These are phyloP conservation scores for Metarhizium guizhouense DNA, from an alignment of 2,329 filamentous ascomycete genomes.

Conservation along the genomic window DNA sequence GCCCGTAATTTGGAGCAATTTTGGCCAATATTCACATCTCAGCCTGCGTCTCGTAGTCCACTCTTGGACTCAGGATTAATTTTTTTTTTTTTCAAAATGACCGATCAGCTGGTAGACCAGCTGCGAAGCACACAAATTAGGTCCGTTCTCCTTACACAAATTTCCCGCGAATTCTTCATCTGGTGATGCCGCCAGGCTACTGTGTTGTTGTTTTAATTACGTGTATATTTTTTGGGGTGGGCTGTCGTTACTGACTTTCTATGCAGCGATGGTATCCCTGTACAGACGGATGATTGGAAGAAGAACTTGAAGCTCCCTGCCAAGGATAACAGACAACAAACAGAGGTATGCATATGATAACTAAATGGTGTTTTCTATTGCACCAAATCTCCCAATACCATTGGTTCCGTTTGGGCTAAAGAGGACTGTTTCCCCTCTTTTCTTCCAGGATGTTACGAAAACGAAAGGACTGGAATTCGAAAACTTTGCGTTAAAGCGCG, in stretches of 20 bases:
- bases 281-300: constrained; percentile 59
- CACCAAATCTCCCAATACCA: neutral
- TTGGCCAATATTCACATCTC: constrained; percentile 13
- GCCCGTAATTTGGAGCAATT: constrained; percentile 8
- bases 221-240: no score
- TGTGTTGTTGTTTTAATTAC: no score
- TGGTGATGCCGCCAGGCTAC: constrained; percentile 6
- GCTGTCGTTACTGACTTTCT: constrained; percentile 2
- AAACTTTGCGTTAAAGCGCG: constrained; percentile 89
- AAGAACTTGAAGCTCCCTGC: constrained; percentile 60
- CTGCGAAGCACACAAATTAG: constrained; percentile 32
- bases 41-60: constrained; percentile 13
- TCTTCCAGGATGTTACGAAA: constrained; percentile 82
- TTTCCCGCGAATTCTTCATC: neutral
- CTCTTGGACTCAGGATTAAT: constrained; percentile 17
- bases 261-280: constrained; percentile 36
- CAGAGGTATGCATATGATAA: constrained; percentile 47
- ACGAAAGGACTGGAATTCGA: constrained; percentile 98
- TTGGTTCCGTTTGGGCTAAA: constrained; percentile 9
- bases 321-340: constrained; percentile 72
- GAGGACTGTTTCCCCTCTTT: constrained; percentile 5
- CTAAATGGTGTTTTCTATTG: neutral
- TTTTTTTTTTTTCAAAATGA: constrained; percentile 23
- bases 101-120: constrained; percentile 37
- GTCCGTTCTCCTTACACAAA: constrained; percentile 17